Conservation (phyloP, 192 early-diverging fungal species). For the Rhizophagus sp. region DNA sequence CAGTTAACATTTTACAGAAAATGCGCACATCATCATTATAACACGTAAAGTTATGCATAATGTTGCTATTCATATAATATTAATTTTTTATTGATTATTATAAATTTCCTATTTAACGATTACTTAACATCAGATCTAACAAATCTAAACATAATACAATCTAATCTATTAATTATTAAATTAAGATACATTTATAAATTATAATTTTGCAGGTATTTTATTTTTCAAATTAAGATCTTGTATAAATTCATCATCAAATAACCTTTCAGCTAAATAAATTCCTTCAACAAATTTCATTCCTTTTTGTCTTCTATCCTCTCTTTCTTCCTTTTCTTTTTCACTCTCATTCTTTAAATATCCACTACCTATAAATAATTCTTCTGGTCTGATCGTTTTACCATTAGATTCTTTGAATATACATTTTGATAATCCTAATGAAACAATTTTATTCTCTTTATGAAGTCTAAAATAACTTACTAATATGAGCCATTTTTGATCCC, state of each 20-base stretch:
- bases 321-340: background rate
- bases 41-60: too few species aligned
- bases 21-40: too few species aligned
- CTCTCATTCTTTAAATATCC: background rate
- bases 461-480: slow-evolving; percentile 30
- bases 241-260: background rate
- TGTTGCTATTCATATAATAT: too few species aligned
- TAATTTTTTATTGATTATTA: too few species aligned
- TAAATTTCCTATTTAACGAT: too few species aligned
- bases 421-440: background rate
- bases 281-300: background rate
- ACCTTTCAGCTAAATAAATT: background rate
- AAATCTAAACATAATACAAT: too few species aligned
- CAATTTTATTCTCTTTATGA: background rate
- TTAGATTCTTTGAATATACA: slow-evolving; percentile 15
- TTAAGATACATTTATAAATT: background rate
- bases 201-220: background rate
- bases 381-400: slow-evolving; percentile 10
- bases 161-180: background rate
- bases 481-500: slow-evolving; percentile 57
- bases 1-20: too few species aligned
- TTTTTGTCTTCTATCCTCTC: background rate
- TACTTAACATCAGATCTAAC: too few species aligned
- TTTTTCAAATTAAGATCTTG: background rate
- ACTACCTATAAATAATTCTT: background rate